A percentile compares a stretch with the other conserved stretches of the same genome.
phyloP scores from a whole-genome alignment of 176 grass and related monocot species.

The Cocos nucifera region DNA sequence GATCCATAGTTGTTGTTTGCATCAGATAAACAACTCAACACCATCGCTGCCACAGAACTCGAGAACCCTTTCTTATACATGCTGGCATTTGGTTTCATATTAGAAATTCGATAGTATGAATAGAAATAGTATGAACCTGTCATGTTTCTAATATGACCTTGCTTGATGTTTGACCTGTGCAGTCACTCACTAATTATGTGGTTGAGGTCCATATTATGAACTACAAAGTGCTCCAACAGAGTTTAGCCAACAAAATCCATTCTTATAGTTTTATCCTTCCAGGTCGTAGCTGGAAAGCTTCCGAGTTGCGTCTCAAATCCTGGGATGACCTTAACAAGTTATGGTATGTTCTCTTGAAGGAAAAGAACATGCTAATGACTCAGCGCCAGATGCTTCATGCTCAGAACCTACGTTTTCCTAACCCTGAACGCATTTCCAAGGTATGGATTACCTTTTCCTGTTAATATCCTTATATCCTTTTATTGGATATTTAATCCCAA shows the following conservation, averaged over 20 bases:
- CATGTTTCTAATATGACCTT: no score
- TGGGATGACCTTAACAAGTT: constrained; percentile 95
- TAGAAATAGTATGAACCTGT: no score
- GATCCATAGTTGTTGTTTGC: no score
- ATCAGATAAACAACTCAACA: no score
- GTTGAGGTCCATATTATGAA: not conserved
- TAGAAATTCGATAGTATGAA: no score
- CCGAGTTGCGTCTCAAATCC: constrained; percentile 79
- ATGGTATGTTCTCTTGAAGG: constrained; percentile 90
- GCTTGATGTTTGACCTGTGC: no score
- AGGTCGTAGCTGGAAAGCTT: constrained; percentile 95
- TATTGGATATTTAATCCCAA: no score
- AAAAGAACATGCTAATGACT: constrained; percentile 95
- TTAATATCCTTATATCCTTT: no score
- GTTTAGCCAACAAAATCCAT: not conserved
- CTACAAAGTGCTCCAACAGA: not conserved
- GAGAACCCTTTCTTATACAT: no score
- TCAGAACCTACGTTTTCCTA: constrained; percentile 69
- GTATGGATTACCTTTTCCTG: constrained; percentile 22
- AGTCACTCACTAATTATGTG: no score
- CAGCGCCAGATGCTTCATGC: constrained; percentile 80
- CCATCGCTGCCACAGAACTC: no score
- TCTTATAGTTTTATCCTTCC: not conserved
- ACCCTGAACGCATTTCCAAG: constrained; percentile 89
- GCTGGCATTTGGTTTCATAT: no score